These are phyloP conservation scores for Saccharum officinarum DNA, from an alignment of 176 grass and related monocot genomes.

Conservation along the genomic window DNA sequence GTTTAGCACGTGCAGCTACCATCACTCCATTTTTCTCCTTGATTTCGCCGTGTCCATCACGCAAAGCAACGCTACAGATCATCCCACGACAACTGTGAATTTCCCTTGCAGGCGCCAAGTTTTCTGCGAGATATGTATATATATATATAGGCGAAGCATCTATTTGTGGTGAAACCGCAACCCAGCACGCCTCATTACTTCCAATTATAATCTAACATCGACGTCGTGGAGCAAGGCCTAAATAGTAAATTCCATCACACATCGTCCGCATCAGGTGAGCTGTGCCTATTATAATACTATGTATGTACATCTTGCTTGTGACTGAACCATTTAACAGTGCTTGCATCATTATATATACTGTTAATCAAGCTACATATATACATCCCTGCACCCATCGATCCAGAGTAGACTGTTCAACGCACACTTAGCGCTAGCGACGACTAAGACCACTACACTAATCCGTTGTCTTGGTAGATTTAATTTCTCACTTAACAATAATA, in stretches of 20 bases:
- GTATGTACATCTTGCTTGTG: neutral
- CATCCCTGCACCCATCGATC: neutral
- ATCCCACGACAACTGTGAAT: neutral
- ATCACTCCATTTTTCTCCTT: neutral
- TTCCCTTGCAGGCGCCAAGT: neutral
- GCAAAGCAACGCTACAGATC: conserved; percentile 17
- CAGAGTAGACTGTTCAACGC: conserved; percentile 6
- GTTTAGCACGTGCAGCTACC: neutral
- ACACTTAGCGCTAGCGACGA: neutral
- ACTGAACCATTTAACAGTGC: neutral
- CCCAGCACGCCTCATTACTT: neutral
- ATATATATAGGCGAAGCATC: neutral
- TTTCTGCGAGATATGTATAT: neutral
- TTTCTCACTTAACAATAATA: neutral
- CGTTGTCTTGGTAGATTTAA: too few relatives aligned
- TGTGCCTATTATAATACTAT: neutral
- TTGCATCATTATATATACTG: too few relatives aligned
- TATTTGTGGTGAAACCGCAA: neutral
- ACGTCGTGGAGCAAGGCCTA: neutral
- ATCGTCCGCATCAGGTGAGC: neutral
- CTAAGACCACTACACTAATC: neutral
- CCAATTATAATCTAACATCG: conserved; percentile 31
- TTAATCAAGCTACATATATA: too few relatives aligned
- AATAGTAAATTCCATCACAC: neutral
- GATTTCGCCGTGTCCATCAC: neutral